Base-by-base conservation (phyloP, 495 filamentous ascomycete species). In the Tuber aestivum region DNA sequence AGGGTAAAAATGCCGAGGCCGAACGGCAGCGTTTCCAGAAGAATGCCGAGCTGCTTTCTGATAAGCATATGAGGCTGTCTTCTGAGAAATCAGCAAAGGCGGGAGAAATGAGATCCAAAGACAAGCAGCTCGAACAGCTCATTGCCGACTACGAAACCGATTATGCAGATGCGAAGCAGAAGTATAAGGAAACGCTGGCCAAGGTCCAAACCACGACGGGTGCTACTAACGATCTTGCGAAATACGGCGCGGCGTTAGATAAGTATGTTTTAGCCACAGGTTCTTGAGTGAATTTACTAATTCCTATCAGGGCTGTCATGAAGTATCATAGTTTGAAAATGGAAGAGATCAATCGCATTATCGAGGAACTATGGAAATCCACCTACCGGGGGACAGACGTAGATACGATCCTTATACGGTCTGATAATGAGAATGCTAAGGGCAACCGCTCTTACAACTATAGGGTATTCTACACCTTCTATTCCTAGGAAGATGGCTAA, bases 311-410 rank as follows among this genome's bases (percentile, higher is more conserved):
- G 78, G 95, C 96, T 73, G 95, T 99, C 84, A 97, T 99, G 94
- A 91, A 90, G 78, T 98, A 94, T 82, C 95, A 99, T 84, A 88
- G 89, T 35, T 84, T 96, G 74, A 99, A 98, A 86, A 99, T 99
- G 95, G 94, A 95, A 82, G 95, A 98, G 82, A 97, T 99, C 84
- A 99, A 99, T 83, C 88, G 90, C 72, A 97, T 97, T 82, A 88
- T 95, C 77, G 93, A 92, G 79, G 95, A 99, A 83, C 89, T 99
- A 35, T 99, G 95, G 95, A 93, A 93, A 84, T 91, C 89, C 82
- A 97, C 96, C 3, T 99, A 99, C 85, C 93, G 97, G 82, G 95
- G 95, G 77, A 97, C 95, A 6, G 95, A 99, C 83, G 93, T 99
- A 76, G 95, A 99, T 85, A 94, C 93, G 16, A 97, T 99, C 83